Conservation (phyloP, 23 red algal genomes). For the Agarophyton chilense region DNA sequence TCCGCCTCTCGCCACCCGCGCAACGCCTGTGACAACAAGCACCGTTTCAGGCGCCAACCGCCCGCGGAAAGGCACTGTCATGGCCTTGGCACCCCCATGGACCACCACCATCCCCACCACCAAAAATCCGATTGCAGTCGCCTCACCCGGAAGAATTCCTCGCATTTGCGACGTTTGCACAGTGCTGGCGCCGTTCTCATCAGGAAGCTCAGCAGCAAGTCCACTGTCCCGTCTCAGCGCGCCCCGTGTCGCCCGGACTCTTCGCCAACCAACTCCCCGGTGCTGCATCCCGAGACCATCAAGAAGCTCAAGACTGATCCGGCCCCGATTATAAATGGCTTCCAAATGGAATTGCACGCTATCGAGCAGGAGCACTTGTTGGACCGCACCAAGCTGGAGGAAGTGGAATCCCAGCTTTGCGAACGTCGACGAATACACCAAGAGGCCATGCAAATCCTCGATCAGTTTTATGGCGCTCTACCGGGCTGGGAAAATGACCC, state of each 20-base stretch:
- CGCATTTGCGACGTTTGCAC: slow-evolving; percentile 29
- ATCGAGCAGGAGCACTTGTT: slow-evolving; percentile 29
- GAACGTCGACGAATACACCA: slow-evolving; percentile 33
- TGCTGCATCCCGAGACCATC: slow-evolving; percentile 48
- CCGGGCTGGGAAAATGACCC: slow-evolving; percentile 65
- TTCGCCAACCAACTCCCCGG: background rate
- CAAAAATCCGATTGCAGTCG: background rate
- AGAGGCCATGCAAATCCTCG: slow-evolving; percentile 45
- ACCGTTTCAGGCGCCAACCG: background rate
- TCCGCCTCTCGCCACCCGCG: slow-evolving; percentile 20
- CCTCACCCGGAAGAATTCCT: slow-evolving; percentile 37
- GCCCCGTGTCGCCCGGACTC: background rate
- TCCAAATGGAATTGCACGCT: slow-evolving; percentile 28
- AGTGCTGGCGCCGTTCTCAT: slow-evolving; percentile 61
- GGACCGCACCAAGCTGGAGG: slow-evolving; percentile 42
- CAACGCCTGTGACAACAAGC: background rate
- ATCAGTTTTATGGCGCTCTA: slow-evolving; percentile 63
- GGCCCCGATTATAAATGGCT: slow-evolving; percentile 16
- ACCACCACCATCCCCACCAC: too few species aligned
- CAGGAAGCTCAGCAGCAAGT: slow-evolving; percentile 33
- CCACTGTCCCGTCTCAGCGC: background rate
- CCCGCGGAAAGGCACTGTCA: background rate
- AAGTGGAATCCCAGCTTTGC: slow-evolving; percentile 1
- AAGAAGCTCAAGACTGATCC: slow-evolving; percentile 34
- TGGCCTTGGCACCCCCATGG: background rate